A percentile compares a stretch with the other conserved stretches of the same genome.
Evolutionary conservation across 2,329 filamentous ascomycete species (phyloP).

Genomic region (Biscogniauxia marginata): DNA sequence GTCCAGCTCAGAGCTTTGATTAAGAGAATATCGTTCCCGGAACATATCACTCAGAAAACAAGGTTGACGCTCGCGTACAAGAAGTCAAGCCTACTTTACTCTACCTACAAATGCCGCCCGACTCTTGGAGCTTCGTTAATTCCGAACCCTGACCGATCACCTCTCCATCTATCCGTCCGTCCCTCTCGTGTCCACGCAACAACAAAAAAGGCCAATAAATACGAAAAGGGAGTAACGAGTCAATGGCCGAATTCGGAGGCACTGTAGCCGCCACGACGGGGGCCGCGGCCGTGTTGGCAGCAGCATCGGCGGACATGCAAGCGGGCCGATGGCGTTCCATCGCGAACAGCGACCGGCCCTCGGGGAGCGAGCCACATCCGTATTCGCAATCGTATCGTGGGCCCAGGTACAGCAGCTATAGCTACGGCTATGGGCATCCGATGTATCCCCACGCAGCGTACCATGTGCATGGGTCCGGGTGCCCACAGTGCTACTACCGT

Average conservation of each 20-base stretch:
- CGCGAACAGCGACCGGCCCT: too few relatives aligned
- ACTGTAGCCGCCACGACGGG: conserved; percentile 9
- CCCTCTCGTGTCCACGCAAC: background rate
- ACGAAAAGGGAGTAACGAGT: background rate
- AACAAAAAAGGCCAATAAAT: background rate
- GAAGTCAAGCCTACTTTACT: background rate
- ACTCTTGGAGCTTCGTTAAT: too few relatives aligned
- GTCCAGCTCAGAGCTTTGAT: background rate
- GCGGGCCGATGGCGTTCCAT: background rate
- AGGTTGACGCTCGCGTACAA: background rate
- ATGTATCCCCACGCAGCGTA: conserved; percentile 11
- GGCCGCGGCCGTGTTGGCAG: conserved; percentile 8
- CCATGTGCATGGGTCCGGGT: conserved; percentile 16
- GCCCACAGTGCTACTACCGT: conserved; percentile 24
- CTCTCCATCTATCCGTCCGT: background rate
- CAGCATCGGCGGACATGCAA: conserved; percentile 6
- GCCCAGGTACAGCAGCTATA: background rate
- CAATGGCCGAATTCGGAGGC: conserved; percentile 10
- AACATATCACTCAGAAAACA: too few relatives aligned
- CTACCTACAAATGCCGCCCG: background rate
- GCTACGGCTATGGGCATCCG: conserved; percentile 7
- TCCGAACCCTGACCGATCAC: background rate
- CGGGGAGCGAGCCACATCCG: conserved; percentile 8
- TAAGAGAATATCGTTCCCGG: background rate
- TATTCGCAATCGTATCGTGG: conserved; percentile 2